These are phyloP conservation scores for Kodamaea alishanica DNA, from an alignment of 1,139 yeast genomes.

Conservation along the genomic window DNA sequence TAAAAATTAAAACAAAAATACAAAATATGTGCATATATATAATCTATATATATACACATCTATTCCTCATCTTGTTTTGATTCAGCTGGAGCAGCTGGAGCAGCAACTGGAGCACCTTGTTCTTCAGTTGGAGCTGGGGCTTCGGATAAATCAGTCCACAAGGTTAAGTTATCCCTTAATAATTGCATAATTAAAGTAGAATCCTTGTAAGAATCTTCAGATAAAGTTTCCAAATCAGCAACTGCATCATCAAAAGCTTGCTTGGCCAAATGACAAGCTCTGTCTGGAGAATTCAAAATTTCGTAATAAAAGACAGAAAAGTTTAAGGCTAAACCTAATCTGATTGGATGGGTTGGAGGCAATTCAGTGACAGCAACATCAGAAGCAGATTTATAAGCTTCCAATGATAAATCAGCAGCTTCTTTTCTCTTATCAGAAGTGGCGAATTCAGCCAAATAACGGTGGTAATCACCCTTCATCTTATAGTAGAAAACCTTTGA, in stretches of 20 bases:
- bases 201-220: slow-evolving; percentile 97
- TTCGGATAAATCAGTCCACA: slow-evolving; percentile 98
- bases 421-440: slow-evolving; percentile 85
- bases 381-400: slow-evolving; percentile 92
- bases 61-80: slow-evolving; percentile 38
- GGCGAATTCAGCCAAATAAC: slow-evolving; percentile 97
- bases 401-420: slow-evolving; percentile 89
- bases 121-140: slow-evolving; percentile 65
- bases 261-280: slow-evolving; percentile 97
- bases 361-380: slow-evolving; percentile 96
- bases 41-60: slow-evolving; percentile 9
- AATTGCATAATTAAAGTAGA: slow-evolving; percentile 98
- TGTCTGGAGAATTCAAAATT: slow-evolving; percentile 95
- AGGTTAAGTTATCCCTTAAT: slow-evolving; percentile 94
- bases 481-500: slow-evolving; percentile 97
- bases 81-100: slow-evolving; percentile 20
- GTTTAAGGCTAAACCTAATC: slow-evolving; percentile 96
- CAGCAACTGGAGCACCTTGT: slow-evolving; percentile 11
- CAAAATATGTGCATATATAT: neutral
- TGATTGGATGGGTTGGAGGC: slow-evolving; percentile 98
- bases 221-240: slow-evolving; percentile 94
- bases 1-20: neutral
- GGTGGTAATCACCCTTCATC: slow-evolving; percentile 99
- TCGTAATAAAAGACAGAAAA: slow-evolving; percentile 98
- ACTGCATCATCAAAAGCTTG: slow-evolving; percentile 99